Percentiles rank a stretch among this genome's conserved stretches.
phyloP scores from a whole-genome alignment of 2,329 filamentous ascomycete species.

The Epichloe scottii region DNA sequence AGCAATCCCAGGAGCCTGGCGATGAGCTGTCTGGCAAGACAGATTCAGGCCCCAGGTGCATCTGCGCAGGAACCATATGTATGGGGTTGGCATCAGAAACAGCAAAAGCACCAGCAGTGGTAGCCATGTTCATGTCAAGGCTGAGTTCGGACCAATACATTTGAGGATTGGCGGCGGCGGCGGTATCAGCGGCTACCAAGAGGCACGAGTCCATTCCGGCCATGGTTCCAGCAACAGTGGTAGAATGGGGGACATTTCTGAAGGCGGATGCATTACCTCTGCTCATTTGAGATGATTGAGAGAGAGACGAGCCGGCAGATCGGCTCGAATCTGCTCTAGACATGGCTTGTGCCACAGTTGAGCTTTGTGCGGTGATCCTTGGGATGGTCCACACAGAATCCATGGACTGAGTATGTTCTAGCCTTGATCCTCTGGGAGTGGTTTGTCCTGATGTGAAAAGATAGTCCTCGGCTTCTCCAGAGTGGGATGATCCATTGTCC shows the following conservation, averaged over 20 bases:
- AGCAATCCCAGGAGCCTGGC: conserved; percentile 37
- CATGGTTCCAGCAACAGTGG: conserved; percentile 23
- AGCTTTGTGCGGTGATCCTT: conserved; percentile 20
- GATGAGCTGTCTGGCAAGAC: conserved; percentile 37
- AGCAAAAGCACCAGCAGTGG: conserved; percentile 30
- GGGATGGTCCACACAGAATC: conserved; percentile 37
- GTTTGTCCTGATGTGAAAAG: conserved; percentile 41
- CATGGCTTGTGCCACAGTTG: conserved; percentile 25
- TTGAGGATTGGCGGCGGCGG: conserved; percentile 33
- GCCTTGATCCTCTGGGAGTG: conserved; percentile 35
- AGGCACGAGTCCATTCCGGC: conserved; percentile 39
- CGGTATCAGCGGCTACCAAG: conserved; percentile 35
- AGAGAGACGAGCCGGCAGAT: conserved; percentile 31
- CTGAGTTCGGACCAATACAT: conserved; percentile 38
- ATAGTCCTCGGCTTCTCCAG: conserved; percentile 43
- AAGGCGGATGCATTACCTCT: conserved; percentile 36
- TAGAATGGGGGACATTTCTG: conserved; percentile 26
- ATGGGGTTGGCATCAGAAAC: conserved; percentile 30
- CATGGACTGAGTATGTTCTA: conserved; percentile 32
- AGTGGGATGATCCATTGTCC: conserved; percentile 35
- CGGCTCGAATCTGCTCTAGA: conserved; percentile 26
- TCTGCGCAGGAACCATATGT: conserved; percentile 44
- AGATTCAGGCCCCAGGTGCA: conserved; percentile 40
- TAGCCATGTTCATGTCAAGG: conserved; percentile 30
- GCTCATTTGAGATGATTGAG: conserved; percentile 38